Conservation (phyloP, 352 stramenopile species). For the Pythium dissimile region DNA sequence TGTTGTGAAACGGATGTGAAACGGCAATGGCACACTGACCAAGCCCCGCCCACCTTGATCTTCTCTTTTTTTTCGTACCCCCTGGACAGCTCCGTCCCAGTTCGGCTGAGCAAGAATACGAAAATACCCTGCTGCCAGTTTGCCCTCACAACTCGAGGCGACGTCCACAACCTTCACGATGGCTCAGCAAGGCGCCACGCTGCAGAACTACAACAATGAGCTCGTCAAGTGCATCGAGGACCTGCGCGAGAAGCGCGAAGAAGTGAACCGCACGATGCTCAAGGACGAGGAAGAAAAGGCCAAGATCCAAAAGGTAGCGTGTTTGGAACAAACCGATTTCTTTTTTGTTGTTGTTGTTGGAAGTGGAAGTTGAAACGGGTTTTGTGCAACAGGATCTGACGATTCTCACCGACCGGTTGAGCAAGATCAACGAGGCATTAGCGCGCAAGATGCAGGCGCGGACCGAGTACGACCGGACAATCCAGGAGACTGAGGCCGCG, state of each 20-base stretch:
- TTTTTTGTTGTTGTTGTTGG: neutral
- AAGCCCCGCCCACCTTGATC: too few species aligned
- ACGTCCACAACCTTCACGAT: too few species aligned
- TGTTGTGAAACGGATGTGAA: neutral
- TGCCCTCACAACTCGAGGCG: too few species aligned
- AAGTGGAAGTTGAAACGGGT: too few species aligned
- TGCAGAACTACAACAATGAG: slow-evolving; percentile 97
- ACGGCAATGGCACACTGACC: neutral
- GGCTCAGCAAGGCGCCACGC: slow-evolving; percentile 90
- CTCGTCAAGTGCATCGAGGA: slow-evolving; percentile 95
- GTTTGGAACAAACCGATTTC: too few species aligned
- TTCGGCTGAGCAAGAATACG: too few species aligned
- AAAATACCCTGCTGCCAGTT: too few species aligned
- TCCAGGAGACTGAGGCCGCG: slow-evolving; percentile 92
- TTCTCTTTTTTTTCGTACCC: too few species aligned
- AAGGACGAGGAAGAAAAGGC: slow-evolving; percentile 94
- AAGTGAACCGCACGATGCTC: slow-evolving; percentile 90
- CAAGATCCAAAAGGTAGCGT: slow-evolving; percentile 94
- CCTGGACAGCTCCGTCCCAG: too few species aligned
- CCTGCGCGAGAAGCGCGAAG: slow-evolving; percentile 89
- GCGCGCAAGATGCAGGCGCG: slow-evolving; percentile 86
- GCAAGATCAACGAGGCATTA: slow-evolving; percentile 91
- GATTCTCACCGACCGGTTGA: slow-evolving; percentile 88
- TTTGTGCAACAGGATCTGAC: slow-evolving; percentile 62
- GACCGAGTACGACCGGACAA: slow-evolving; percentile 94